Evolutionary conservation across 768 basidiomycete genomes (phyloP).

Genomic region (Leccinum incarnatum): DNA sequence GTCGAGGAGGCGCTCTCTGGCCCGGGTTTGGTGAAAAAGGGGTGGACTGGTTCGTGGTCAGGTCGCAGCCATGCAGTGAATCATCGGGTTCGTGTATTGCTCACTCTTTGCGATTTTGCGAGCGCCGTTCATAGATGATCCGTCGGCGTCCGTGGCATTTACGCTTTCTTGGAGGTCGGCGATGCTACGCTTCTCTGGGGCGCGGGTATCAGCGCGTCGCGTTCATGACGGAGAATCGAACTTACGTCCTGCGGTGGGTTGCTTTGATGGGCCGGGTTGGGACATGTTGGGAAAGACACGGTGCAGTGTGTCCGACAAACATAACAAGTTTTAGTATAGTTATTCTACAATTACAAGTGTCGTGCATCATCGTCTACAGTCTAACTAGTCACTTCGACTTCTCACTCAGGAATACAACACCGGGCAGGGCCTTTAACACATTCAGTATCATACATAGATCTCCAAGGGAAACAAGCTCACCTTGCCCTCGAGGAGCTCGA

Average conservation of each 20-base stretch:
- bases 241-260: slow-evolving; percentile 7
- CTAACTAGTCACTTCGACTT: slow-evolving; percentile 41
- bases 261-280: slow-evolving; percentile 14
- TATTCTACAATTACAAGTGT: slow-evolving; percentile 18
- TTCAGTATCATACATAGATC: slow-evolving; percentile 13
- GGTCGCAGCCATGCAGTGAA: background rate
- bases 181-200: slow-evolving; percentile 21
- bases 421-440: slow-evolving; percentile 67
- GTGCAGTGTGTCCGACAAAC: background rate
- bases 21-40: slow-evolving; percentile 37
- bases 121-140: slow-evolving; percentile 13
- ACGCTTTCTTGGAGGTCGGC: slow-evolving; percentile 12
- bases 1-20: background rate
- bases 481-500: slow-evolving; percentile 98
- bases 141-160: slow-evolving; percentile 15
- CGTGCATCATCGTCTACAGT: slow-evolving; percentile 10
- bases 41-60: slow-evolving; percentile 35
- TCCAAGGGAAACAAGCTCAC: slow-evolving; percentile 38
- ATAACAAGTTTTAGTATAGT: slow-evolving; percentile 11
- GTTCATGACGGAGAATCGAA: background rate
- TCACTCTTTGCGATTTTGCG: slow-evolving; percentile 29
- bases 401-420: slow-evolving; percentile 87
- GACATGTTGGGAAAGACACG: slow-evolving; percentile 7
- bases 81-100: background rate
- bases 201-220: background rate